A percentile compares a stretch with the other conserved stretches of the same genome.
These are phyloP conservation scores for Xylariales sp. DNA, from an alignment of 2,329 filamentous ascomycete species.

Conservation along the genomic window DNA sequence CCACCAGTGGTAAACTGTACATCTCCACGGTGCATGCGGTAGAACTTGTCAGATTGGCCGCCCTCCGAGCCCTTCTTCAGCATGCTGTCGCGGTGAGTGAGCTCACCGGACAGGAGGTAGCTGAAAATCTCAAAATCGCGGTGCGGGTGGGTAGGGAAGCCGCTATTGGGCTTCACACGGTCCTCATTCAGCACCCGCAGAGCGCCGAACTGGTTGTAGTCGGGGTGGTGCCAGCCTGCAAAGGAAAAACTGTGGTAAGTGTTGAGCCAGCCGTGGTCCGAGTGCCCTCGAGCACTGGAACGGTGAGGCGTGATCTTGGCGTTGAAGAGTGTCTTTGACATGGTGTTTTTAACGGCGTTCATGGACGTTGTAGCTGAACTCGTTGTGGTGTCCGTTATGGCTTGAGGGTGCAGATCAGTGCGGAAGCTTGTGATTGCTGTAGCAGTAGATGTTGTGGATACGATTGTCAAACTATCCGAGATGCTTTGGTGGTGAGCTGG, in stretches of 20 bases:
- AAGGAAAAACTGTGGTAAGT: constrained; percentile 86
- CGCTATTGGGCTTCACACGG: constrained; percentile 66
- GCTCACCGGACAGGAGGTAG: constrained; percentile 79
- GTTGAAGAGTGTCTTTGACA: constrained; percentile 60
- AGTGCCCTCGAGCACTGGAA: constrained; percentile 68
- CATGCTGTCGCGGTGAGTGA: constrained; percentile 86
- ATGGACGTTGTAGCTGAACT: constrained; percentile 20
- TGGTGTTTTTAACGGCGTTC: constrained; percentile 41
- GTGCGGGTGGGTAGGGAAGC: constrained; percentile 83
- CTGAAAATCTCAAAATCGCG: constrained; percentile 87
- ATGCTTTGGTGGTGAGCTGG: not conserved
- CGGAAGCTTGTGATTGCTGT: constrained; percentile 4
- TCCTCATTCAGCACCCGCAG: constrained; percentile 88
- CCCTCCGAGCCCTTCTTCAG: constrained; percentile 64
- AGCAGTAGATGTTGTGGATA: constrained; percentile 2
- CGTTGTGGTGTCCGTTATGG: constrained; percentile 9
- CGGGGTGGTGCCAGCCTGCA: constrained; percentile 65
- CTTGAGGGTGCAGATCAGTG: constrained; percentile 1
- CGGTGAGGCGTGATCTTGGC: constrained; percentile 72
- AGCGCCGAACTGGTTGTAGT: constrained; percentile 65
- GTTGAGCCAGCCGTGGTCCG: constrained; percentile 83
- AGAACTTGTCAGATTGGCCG: constrained; percentile 58
- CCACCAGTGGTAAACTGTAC: constrained; percentile 91
- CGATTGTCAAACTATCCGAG: not conserved
- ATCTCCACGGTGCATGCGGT: constrained; percentile 70